Evolutionary conservation across 1,139 yeast genomes (phyloP).

Genomic region (Hansenula sp.): DNA sequence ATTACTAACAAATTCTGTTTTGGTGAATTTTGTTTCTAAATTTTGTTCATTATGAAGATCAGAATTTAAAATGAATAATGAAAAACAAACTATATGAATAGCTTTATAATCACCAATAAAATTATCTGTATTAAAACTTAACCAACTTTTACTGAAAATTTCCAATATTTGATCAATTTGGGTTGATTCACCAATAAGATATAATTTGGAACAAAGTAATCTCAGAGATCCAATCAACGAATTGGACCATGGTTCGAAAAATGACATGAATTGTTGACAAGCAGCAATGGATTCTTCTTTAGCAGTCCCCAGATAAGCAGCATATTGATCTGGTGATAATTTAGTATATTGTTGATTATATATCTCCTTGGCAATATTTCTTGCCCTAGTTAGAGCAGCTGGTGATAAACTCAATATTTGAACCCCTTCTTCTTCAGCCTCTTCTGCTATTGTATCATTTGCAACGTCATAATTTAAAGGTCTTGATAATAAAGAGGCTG

Average conservation of each 20-base stretch:
- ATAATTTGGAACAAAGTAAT: slow-evolving; percentile 56
- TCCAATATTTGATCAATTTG: slow-evolving; percentile 74
- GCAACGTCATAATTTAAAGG: slow-evolving; percentile 11
- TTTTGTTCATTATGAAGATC: slow-evolving; percentile 54
- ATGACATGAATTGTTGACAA: slow-evolving; percentile 25
- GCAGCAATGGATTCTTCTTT: slow-evolving; percentile 17
- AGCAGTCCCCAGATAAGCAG: slow-evolving; percentile 29
- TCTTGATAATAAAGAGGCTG: slow-evolving; percentile 6
- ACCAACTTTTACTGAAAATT: slow-evolving; percentile 68
- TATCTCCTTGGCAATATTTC: slow-evolving; percentile 26
- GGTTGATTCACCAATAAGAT: slow-evolving; percentile 80
- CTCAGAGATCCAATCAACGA: slow-evolving; percentile 54
- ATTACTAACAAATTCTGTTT: slow-evolving; percentile 48
- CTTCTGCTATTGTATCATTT: slow-evolving; percentile 15
- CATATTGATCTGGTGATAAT: slow-evolving; percentile 27
- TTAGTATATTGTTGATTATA: slow-evolving; percentile 24
- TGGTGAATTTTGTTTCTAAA: slow-evolving; percentile 29
- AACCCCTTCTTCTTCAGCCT: slow-evolving; percentile 13
- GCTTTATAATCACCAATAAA: slow-evolving; percentile 55
- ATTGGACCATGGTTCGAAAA: slow-evolving; percentile 25
- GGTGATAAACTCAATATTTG: neutral
- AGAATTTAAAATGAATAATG: slow-evolving; percentile 69
- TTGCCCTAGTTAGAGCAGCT: neutral
- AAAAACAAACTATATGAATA: slow-evolving; percentile 69
- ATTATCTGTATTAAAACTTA: slow-evolving; percentile 39